phyloP scores from a whole-genome alignment of 2,329 filamentous ascomycete species.

The Apiospora rasikravindrae region DNA sequence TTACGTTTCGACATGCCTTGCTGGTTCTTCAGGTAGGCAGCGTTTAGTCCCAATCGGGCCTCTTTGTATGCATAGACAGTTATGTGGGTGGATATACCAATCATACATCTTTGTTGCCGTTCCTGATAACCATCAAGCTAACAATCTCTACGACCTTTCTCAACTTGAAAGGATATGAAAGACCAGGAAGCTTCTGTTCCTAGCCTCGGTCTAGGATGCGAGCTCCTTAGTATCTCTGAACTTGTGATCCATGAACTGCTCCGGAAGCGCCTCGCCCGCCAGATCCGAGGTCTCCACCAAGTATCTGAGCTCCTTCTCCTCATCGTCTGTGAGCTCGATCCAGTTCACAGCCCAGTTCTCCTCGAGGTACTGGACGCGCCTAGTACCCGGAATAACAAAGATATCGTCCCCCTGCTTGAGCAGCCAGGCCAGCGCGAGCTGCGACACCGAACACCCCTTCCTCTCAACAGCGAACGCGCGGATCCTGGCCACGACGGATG shows the following conservation, averaged over 20 bases:
- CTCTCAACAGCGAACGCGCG: slow-evolving; percentile 33
- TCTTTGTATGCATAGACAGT: no score
- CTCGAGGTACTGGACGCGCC: slow-evolving; percentile 38
- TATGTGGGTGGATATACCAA: no score
- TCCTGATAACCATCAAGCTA: no score
- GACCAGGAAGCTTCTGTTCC: background rate
- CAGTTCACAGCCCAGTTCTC: slow-evolving; percentile 39
- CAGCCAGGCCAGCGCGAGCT: slow-evolving; percentile 64
- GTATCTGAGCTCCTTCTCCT: slow-evolving; percentile 42
- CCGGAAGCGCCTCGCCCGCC: slow-evolving; percentile 29
- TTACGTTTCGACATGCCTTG: no score
- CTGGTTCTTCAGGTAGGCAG: no score
- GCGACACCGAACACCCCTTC: slow-evolving; percentile 50
- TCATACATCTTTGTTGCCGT: no score
- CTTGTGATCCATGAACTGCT: background rate
- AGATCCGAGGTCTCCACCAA: slow-evolving; percentile 28
- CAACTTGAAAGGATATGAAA: no score
- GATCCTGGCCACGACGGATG: slow-evolving; percentile 33
- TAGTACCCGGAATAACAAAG: slow-evolving; percentile 45
- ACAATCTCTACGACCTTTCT: no score
- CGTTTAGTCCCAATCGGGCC: no score
- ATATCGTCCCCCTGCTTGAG: slow-evolving; percentile 51
- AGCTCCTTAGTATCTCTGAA: background rate
- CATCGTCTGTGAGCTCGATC: slow-evolving; percentile 41
- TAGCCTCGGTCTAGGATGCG: background rate